These are phyloP conservation scores for Hyphopichia pseudoburtonii DNA, from an alignment of 1,139 yeast species.

Conservation along the genomic window DNA sequence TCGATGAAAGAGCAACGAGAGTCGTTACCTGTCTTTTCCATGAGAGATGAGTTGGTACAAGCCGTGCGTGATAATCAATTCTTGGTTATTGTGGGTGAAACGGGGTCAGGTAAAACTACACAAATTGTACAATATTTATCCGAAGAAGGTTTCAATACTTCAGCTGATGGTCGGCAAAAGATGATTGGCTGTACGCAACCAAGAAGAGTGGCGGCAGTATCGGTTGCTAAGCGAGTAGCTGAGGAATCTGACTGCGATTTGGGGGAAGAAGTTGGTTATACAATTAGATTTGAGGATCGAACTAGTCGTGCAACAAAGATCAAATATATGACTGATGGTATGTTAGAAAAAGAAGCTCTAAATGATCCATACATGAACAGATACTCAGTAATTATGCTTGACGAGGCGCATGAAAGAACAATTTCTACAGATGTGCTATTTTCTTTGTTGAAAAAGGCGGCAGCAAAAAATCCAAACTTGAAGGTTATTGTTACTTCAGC, in stretches of 20 bases:
- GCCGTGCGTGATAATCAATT: slow-evolving; percentile 51
- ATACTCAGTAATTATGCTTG: slow-evolving; percentile 85
- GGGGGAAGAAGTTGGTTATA: slow-evolving; percentile 67
- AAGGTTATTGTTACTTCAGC: slow-evolving; percentile 89
- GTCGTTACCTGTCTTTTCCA: slow-evolving; percentile 70
- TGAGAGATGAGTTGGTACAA: slow-evolving; percentile 57
- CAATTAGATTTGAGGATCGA: slow-evolving; percentile 63
- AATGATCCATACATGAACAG: slow-evolving; percentile 68
- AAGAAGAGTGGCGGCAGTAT: slow-evolving; percentile 70
- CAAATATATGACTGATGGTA: slow-evolving; percentile 89
- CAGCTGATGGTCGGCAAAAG: slow-evolving; percentile 25
- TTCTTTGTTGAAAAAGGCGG: slow-evolving; percentile 78
- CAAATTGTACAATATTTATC: slow-evolving; percentile 41
- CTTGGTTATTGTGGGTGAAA: slow-evolving; percentile 48
- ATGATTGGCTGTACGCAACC: slow-evolving; percentile 75
- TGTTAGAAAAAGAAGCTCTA: slow-evolving; percentile 82
- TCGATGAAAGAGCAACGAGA: slow-evolving; percentile 67
- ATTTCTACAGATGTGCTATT: slow-evolving; percentile 90
- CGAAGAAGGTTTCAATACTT: slow-evolving; percentile 35
- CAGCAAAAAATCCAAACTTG: slow-evolving; percentile 65
- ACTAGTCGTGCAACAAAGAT: slow-evolving; percentile 56
- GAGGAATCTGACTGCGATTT: slow-evolving; percentile 60
- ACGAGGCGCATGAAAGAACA: slow-evolving; percentile 96
- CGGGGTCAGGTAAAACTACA: slow-evolving; percentile 48
- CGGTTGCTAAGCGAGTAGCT: slow-evolving; percentile 68